A percentile compares a stretch with the other conserved stretches of the same genome.
Conservation (phyloP, 106 monocot species). For the Dioscorea dumetorum region DNA sequence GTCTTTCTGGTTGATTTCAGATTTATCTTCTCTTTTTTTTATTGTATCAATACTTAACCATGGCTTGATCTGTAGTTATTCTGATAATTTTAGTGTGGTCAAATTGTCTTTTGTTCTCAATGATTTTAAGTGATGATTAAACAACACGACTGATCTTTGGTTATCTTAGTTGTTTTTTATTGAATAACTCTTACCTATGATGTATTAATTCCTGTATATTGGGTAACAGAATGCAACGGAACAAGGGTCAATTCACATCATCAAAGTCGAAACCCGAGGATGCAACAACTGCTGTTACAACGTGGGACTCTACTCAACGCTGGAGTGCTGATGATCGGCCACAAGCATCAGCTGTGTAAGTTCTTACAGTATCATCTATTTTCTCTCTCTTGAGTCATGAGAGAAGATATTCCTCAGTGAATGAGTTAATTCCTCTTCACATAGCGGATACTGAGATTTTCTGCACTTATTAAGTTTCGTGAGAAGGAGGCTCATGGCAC, state of each 20-base stretch:
- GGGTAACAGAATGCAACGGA: constrained; percentile 70
- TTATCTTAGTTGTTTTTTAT: neutral
- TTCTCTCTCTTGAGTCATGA: no score
- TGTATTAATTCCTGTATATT: constrained; percentile 3
- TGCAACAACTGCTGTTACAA: constrained; percentile 27
- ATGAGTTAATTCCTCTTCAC: no score
- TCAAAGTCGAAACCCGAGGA: constrained; percentile 86
- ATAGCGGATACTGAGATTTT: neutral
- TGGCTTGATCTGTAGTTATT: neutral
- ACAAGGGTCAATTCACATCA: constrained; percentile 88
- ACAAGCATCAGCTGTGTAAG: constrained; percentile 68
- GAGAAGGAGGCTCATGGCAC: neutral
- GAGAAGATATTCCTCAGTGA: no score
- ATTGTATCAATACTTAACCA: no score
- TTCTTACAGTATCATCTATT: neutral
- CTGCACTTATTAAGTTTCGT: neutral
- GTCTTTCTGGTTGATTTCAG: no score
- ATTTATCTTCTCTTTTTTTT: no score
- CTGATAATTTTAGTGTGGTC: neutral
- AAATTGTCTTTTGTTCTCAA: neutral
- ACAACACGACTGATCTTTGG: neutral
- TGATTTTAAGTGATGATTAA: neutral
- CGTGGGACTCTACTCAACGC: constrained; percentile 50
- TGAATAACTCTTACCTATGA: neutral
- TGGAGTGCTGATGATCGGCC: constrained; percentile 70